A percentile compares a stretch with the other conserved stretches of the same genome.
Evolutionary conservation across 768 basidiomycete genomes (phyloP).

Genomic region (Hebeloma cylindrosporum): DNA sequence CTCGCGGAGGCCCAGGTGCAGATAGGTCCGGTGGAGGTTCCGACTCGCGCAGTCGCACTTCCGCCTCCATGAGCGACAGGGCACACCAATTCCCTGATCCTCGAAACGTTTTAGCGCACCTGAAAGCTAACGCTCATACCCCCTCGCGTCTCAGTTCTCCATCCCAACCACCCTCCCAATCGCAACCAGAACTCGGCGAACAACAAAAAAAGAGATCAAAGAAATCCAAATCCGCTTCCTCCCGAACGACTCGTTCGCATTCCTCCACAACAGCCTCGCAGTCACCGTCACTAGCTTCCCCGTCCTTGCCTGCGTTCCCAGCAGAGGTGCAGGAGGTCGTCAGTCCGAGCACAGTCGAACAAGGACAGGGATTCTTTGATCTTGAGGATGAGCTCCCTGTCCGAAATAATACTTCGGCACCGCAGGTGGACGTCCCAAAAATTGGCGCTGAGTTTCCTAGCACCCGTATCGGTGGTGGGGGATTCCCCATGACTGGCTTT

Average conservation of each 20-base stretch:
- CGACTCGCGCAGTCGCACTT: slow-evolving; percentile 62
- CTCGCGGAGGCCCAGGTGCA: slow-evolving; percentile 11
- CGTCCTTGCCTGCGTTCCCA: slow-evolving; percentile 35
- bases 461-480: slow-evolving; percentile 15
- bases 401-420: neutral
- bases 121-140: slow-evolving; percentile 5
- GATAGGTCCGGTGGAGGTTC: slow-evolving; percentile 41
- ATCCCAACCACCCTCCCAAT: slow-evolving; percentile 5
- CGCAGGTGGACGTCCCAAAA: neutral
- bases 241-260: slow-evolving; percentile 22
- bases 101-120: slow-evolving; percentile 9
- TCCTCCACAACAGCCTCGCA: slow-evolving; percentile 43
- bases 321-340: slow-evolving; percentile 19
- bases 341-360: slow-evolving; percentile 32
- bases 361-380: slow-evolving; percentile 37
- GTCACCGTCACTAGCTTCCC: slow-evolving; percentile 45
- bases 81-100: slow-evolving; percentile 15
- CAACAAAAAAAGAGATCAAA: slow-evolving; percentile 23
- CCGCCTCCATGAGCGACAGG: slow-evolving; percentile 40
- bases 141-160: slow-evolving; percentile 6
- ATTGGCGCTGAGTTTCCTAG: slow-evolving; percentile 9
- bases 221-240: slow-evolving; percentile 35
- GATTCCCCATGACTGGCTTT: slow-evolving; percentile 20
- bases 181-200: neutral
- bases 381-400: slow-evolving; percentile 27